Base-by-base conservation (phyloP, 2,329 filamentous ascomycete genomes). In the Sporothrix brunneoviolacea region DNA sequence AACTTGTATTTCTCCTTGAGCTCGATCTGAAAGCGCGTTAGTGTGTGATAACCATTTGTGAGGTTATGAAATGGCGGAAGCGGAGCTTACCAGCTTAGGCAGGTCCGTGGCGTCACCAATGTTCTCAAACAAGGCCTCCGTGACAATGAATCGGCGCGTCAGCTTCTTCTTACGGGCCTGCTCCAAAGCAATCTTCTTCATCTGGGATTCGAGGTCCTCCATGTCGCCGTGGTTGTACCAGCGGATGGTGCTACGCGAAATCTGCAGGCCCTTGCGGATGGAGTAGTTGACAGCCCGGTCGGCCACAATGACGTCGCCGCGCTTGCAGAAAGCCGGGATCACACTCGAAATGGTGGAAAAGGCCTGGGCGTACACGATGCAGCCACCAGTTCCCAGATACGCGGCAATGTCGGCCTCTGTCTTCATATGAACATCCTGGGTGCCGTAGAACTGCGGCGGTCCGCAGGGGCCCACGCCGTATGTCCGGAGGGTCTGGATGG, bases 201-300 rank as follows among this genome's bases (percentile, higher is more conserved):
- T 79, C 24, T 94, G 87, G 27, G 82, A 76, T 67, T 97, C 89
- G 57, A 98, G 70, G 65, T 97, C 91, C 43, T 90, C 85, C 86
- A 96, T 90, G 63, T 98, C 88, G 64, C 94, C 93, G 68, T 98
- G 93, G 60, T 95, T 84, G 68, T 87, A 98, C 90, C 91, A 98
- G 54, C 84, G 79, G 55, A 98, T 88, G 49, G 81, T 91, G 70
- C 91, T 95, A 54, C 93, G 79, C 22, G 87, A 93, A 53, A 95
- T 89, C 70, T 98, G 90, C 8, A 98, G 79, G 32, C 93, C 94
- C 69, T 95, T 95, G 48, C 93, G 85, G 59, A 96, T 91, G 10
- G 91, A 83, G 71, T 88, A 97, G 66, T 95, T 97, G 65, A 93
- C 86, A 32, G 89, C 88, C 58, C 86, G 86, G 70, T 98, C 93